A percentile compares a stretch with the other conserved stretches of the same genome.
These are phyloP conservation scores for Lecanicillium sp. DNA, from an alignment of 2,329 filamentous ascomycete species.

Conservation along the genomic window DNA sequence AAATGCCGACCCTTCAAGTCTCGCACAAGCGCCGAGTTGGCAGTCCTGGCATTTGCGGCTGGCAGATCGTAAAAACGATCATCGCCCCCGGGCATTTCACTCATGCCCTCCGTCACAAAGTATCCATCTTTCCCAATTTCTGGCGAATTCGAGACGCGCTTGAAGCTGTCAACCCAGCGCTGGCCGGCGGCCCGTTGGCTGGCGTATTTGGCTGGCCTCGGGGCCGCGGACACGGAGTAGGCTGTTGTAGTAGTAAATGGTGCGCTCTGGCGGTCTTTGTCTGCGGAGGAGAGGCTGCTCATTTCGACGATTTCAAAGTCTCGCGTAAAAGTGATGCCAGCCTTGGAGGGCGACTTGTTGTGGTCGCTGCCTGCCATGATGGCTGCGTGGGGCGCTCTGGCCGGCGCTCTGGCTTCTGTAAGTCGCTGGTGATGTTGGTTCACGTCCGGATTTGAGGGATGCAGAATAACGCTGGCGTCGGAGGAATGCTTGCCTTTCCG, in stretches of 20 bases:
- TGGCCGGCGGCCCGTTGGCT: slow-evolving; percentile 6
- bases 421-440: no score
- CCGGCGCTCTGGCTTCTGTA: no score
- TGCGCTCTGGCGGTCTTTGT: slow-evolving; percentile 1
- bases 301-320: slow-evolving; percentile 8
- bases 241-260: slow-evolving; percentile 3
- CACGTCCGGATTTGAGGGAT: no score
- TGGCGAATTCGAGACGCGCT: slow-evolving; percentile 1
- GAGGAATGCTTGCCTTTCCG: no score
- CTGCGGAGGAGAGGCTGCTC: slow-evolving; percentile 5
- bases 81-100: slow-evolving; percentile 1
- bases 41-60: slow-evolving; percentile 6
- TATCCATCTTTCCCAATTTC: slow-evolving; percentile 6
- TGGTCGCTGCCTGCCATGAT: slow-evolving; percentile 3
- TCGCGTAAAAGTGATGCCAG: slow-evolving; percentile 7
- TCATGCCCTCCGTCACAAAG: slow-evolving; percentile 6
- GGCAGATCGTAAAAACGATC: slow-evolving; percentile 6
- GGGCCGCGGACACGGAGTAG: slow-evolving; percentile 5
- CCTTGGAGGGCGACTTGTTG: slow-evolving; percentile 5
- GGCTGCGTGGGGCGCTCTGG: no score
- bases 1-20: slow-evolving; percentile 7
- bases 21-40: slow-evolving; percentile 7
- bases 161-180: slow-evolving; percentile 8
- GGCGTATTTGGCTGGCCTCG: slow-evolving; percentile 6
- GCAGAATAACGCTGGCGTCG: no score